Evolutionary conservation across 495 filamentous ascomycete species (phyloP).

Genomic region (Xylaria scruposa): DNA sequence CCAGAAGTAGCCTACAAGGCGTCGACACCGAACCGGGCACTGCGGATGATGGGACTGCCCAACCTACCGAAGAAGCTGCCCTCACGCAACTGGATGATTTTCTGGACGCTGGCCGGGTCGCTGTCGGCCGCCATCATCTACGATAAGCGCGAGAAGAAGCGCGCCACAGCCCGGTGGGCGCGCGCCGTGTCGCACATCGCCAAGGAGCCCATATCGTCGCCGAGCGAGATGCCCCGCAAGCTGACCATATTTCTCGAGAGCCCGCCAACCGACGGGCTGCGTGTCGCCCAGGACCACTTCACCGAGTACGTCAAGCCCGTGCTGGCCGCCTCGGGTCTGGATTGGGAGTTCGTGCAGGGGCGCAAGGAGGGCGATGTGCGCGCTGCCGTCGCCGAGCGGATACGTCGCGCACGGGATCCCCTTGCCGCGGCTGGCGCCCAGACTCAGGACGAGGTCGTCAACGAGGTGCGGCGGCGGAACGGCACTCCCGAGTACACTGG

Average conservation of each 20-base stretch:
- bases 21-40: constrained; percentile 67
- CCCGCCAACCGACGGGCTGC: constrained; percentile 84
- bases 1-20: constrained; percentile 48
- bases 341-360: constrained; percentile 95
- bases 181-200: constrained; percentile 86
- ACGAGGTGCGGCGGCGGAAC: constrained; percentile 61
- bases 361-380: constrained; percentile 86
- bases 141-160: constrained; percentile 87
- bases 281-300: constrained; percentile 87
- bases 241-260: constrained; percentile 85
- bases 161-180: constrained; percentile 83
- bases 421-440: constrained; percentile 44
- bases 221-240: constrained; percentile 76
- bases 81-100: constrained; percentile 97
- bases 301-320: constrained; percentile 95
- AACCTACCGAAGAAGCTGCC: constrained; percentile 83
- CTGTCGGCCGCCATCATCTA: constrained; percentile 82
- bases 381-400: constrained; percentile 78
- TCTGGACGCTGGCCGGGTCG: constrained; percentile 77
- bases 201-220: constrained; percentile 71
- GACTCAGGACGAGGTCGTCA: constrained; percentile 62
- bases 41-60: constrained; percentile 83
- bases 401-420: constrained; percentile 67
- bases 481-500: constrained; percentile 75
- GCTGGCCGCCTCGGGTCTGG: constrained; percentile 84